phyloP scores from a whole-genome alignment of 352 stramenopile genomes.

The Pythium brassicae region DNA sequence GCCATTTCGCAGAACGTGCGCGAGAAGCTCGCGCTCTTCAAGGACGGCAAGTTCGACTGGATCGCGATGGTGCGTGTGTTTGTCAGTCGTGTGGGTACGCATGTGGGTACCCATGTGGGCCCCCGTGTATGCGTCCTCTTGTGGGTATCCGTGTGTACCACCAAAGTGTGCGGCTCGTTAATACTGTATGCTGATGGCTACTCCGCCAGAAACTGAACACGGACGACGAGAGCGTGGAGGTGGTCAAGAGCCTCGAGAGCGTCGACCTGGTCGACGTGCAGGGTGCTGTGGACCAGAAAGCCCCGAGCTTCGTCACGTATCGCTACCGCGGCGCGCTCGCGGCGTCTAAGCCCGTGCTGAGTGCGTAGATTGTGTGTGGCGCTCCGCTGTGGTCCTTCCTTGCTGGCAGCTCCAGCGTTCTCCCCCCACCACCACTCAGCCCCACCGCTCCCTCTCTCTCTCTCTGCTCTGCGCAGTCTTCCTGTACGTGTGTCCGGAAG shows the following conservation, averaged over 20 bases:
- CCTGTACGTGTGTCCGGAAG: constrained; percentile 88
- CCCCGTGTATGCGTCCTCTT: not conserved
- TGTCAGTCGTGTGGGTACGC: too few relatives aligned
- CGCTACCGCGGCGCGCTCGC: constrained; percentile 47
- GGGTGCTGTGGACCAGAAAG: constrained; percentile 49
- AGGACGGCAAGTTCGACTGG: constrained; percentile 84
- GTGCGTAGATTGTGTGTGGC: constrained; percentile 16
- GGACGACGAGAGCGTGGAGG: constrained; percentile 71
- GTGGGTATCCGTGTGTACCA: too few relatives aligned
- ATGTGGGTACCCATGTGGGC: not conserved
- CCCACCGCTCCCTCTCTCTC: not conserved
- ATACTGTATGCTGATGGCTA: too few relatives aligned
- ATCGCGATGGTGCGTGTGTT: constrained; percentile 69
- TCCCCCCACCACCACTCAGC: too few relatives aligned
- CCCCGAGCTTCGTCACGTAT: constrained; percentile 77
- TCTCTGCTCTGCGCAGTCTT: constrained; percentile 48
- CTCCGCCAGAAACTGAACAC: constrained; percentile 81
- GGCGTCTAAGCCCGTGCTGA: constrained; percentile 22
- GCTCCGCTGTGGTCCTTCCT: too few relatives aligned
- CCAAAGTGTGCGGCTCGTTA: too few relatives aligned
- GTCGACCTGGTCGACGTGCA: constrained; percentile 68
- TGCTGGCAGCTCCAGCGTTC: too few relatives aligned
- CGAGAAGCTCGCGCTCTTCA: constrained; percentile 71
- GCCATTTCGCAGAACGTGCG: constrained; percentile 75
- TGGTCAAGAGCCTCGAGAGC: constrained; percentile 73